Conservation (phyloP, 2,329 filamentous ascomycete genomes). For the Alternaria gansuensis region DNA sequence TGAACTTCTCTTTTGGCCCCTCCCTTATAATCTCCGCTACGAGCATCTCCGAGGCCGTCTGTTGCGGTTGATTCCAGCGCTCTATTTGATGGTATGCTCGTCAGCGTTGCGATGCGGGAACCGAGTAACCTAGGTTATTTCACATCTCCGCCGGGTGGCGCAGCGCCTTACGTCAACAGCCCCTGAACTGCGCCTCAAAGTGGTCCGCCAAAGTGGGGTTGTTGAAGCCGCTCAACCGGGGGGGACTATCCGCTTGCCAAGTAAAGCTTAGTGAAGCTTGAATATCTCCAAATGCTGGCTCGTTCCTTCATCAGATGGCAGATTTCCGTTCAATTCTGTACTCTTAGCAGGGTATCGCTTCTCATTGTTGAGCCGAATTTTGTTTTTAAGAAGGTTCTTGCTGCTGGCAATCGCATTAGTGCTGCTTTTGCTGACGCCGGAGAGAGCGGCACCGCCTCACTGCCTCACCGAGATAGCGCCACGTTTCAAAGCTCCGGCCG, state of each 20-base stretch:
- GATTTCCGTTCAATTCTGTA: neutral
- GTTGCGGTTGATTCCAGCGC: too few relatives aligned
- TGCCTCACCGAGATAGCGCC: conserved; percentile 17
- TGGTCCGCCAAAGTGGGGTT: conserved; percentile 3
- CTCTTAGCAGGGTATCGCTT: neutral
- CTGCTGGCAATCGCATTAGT: neutral
- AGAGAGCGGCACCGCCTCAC: conserved; percentile 16
- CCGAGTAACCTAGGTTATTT: too few relatives aligned
- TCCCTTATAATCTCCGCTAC: too few relatives aligned
- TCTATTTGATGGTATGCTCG: too few relatives aligned
- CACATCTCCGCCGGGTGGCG: conserved; percentile 10
- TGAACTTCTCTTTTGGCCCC: too few relatives aligned
- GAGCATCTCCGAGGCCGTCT: too few relatives aligned
- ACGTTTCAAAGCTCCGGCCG: conserved; percentile 18
- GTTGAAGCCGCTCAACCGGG: neutral
- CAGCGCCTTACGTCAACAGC: conserved; percentile 7
- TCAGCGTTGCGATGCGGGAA: too few relatives aligned
- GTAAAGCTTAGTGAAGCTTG: conserved; percentile 19
- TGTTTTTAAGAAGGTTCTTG: neutral
- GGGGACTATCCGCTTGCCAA: conserved; percentile 19
- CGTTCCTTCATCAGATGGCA: neutral
- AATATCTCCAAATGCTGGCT: neutral
- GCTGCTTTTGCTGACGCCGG: neutral
- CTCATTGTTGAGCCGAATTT: neutral
- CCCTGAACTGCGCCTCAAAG: conserved; percentile 21